Percentiles rank a stretch among this genome's conserved stretches.
These are phyloP conservation scores for Amanita thiersii DNA, from an alignment of 768 basidiomycete genomes.

Conservation along the genomic window DNA sequence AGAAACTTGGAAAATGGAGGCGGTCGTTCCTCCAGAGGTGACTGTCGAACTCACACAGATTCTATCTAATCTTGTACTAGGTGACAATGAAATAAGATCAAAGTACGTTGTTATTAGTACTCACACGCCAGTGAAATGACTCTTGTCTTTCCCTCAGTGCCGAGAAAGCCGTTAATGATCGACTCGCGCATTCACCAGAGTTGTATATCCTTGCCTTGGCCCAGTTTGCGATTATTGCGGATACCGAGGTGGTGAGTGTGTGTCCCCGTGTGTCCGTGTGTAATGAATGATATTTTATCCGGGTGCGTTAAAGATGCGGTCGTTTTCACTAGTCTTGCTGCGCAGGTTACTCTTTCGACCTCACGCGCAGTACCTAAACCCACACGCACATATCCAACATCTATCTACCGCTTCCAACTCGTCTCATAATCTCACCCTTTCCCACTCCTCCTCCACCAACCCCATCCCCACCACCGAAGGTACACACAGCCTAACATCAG, in stretches of 20 bases:
- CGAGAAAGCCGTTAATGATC: conserved; percentile 75
- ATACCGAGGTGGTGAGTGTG: conserved; percentile 67
- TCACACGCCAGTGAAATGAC: too few species aligned
- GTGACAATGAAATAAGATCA: conserved; percentile 75
- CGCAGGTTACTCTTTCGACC: conserved; percentile 72
- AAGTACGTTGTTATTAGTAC: conserved; percentile 46
- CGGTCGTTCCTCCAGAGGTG: conserved; percentile 59
- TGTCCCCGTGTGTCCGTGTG: conserved; percentile 6
- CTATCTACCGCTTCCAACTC: too few species aligned
- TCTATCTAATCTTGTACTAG: conserved; percentile 75
- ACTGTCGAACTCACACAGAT: conserved; percentile 75
- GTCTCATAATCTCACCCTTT: too few species aligned
- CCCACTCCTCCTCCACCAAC: conserved; percentile 11
- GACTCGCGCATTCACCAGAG: conserved; percentile 71
- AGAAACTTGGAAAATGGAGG: too few species aligned
- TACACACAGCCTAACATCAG: too few species aligned
- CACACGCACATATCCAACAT: neutral
- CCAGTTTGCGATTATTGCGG: conserved; percentile 70
- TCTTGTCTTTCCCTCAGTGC: conserved; percentile 33
- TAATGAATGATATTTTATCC: conserved; percentile 42
- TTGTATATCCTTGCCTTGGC: conserved; percentile 71
- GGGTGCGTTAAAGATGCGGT: conserved; percentile 55
- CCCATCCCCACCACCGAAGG: too few species aligned
- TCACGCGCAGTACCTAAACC: neutral
- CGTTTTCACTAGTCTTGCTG: conserved; percentile 75